Percentiles rank a stretch among this genome's conserved stretches.
Evolutionary conservation across 2,329 filamentous ascomycete genomes (phyloP).

Genomic region (Aureobasidium sp.): DNA sequence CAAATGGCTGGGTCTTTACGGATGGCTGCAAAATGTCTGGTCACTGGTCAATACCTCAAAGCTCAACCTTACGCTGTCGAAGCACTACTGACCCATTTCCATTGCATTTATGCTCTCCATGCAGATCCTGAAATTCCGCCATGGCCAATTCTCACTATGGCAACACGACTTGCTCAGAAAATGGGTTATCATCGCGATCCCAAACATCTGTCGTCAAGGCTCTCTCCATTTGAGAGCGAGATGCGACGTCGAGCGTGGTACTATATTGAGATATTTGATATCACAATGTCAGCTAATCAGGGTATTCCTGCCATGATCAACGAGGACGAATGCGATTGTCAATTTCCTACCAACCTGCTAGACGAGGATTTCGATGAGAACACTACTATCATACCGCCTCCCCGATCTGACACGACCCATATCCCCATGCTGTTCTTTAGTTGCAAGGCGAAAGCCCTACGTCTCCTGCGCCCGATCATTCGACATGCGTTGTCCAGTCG

Average conservation of each 20-base stretch:
- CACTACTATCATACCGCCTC: constrained; percentile 1
- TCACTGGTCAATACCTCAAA: constrained; percentile 8
- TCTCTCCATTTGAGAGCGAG: constrained; percentile 16
- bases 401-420: neutral
- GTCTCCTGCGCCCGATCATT: neutral
- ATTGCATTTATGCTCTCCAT: neutral
- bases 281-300: constrained; percentile 9
- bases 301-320: constrained; percentile 13
- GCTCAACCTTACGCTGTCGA: constrained; percentile 9
- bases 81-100: constrained; percentile 1
- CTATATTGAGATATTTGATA: constrained; percentile 9
- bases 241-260: constrained; percentile 16
- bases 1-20: neutral
- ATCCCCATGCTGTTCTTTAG: constrained; percentile 14
- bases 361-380: constrained; percentile 16
- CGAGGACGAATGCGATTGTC: constrained; percentile 11
- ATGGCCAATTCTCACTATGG: constrained; percentile 10
- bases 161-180: constrained; percentile 11
- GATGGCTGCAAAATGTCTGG: neutral
- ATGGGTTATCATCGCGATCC: constrained; percentile 18
- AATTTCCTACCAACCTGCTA: constrained; percentile 4
- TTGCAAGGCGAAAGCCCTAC: neutral
- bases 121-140: neutral
- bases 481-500: constrained; percentile 3
- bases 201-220: neutral